Base-by-base conservation (phyloP, 768 basidiomycete genomes). In the Podaxis mareebaensis region DNA sequence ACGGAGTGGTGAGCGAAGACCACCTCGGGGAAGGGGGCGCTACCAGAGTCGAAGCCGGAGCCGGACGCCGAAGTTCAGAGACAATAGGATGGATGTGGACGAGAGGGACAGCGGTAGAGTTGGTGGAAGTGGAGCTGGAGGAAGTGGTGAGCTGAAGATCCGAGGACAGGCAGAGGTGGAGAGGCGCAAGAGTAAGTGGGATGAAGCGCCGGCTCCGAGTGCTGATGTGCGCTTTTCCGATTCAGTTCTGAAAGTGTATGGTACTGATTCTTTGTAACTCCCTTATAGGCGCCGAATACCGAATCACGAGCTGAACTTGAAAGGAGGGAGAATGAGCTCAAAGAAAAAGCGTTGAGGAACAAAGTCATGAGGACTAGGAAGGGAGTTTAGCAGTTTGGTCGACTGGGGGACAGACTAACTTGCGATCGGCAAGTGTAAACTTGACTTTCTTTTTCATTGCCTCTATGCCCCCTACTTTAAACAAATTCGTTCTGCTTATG, bases 271-370 rank as follows among this genome's bases (percentile, higher is more conserved):
- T 53, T 68, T 57, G 33, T 58, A 56, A 60, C 22, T 39, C 40
- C 58, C 26, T 65, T 69, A 33, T 62, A 72, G 73, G 68, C 53
- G 48, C 54, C 38, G 12, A 70, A 66, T 38, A 22, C 40, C 17
- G 49, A 55, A 11, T 61, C 61, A 26, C 77, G 69, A 58, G 69
- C 70, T 24, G 91, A 91, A 39, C 76, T 94, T 51, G 85, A 86
- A 68, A 84, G 78, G 67, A 75, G 89, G 62, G 92, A 94, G 70
- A 92, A 83, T 66, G 92, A 94, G 70, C 71, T 93, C 64, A 93
- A 92, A 72, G 92, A 94, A 68, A 85, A 78, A 71, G 91, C 92
- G 13, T 73, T 94, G 71, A 83, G 92, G 69, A 93, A 93, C 70
- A 94, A 94, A 71, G 92, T 94, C 58, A 75, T 83, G 70, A 80